These are phyloP conservation scores for Gilbertella persicaria DNA, from an alignment of 371 early-diverging fungal species.

Conservation along the genomic window DNA sequence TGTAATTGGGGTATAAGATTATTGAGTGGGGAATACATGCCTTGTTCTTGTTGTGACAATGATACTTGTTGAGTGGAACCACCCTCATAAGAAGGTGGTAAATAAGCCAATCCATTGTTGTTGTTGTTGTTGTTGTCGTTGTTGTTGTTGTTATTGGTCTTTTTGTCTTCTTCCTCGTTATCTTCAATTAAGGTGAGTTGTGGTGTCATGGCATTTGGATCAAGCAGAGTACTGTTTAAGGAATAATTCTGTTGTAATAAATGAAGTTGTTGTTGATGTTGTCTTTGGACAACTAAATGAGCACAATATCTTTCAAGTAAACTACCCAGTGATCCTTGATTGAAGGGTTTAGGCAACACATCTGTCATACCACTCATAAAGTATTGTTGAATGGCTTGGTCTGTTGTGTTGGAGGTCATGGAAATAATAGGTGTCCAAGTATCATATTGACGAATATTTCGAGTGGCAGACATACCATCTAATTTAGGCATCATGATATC, in stretches of 20 bases:
- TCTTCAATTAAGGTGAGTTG: slow-evolving; percentile 24
- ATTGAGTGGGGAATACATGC: neutral
- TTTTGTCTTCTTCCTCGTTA: slow-evolving; percentile 4
- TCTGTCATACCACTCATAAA: slow-evolving; percentile 79
- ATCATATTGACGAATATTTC: slow-evolving; percentile 75
- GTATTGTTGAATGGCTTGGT: slow-evolving; percentile 66
- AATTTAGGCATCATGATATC: slow-evolving; percentile 79
- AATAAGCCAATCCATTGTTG: neutral
- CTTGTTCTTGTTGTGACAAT: neutral
- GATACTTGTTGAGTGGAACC: slow-evolving; percentile 3
- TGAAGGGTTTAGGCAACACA: slow-evolving; percentile 78
- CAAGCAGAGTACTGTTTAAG: slow-evolving; percentile 11
- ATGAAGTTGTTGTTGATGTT: slow-evolving; percentile 23
- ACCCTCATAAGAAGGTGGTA: neutral
- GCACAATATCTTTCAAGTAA: slow-evolving; percentile 67
- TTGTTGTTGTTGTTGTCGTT: slow-evolving; percentile 3
- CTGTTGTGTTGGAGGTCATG: slow-evolving; percentile 74
- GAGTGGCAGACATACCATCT: slow-evolving; percentile 75
- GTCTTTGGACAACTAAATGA: slow-evolving; percentile 46
- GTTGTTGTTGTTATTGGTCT: slow-evolving; percentile 6
- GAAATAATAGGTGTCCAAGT: slow-evolving; percentile 75
- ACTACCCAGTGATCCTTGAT: slow-evolving; percentile 50
- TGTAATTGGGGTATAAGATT: slow-evolving; percentile 13
- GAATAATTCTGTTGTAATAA: slow-evolving; percentile 26
- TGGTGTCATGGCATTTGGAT: slow-evolving; percentile 8